phyloP scores from a whole-genome alignment of 495 filamentous ascomycete genomes.

The Emericellopsis terricola region DNA sequence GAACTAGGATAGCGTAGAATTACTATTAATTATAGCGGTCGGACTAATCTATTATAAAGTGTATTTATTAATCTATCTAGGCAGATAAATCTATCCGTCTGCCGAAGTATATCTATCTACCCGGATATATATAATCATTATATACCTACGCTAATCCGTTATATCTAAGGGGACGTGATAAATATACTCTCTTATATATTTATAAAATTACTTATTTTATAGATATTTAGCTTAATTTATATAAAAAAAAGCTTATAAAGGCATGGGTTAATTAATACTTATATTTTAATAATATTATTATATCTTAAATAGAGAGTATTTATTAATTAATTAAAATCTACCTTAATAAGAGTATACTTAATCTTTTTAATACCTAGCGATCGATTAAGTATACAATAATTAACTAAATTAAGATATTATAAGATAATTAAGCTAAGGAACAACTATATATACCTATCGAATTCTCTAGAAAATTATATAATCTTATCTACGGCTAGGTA shows the following conservation, averaged over 20 bases:
- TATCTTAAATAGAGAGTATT: no score
- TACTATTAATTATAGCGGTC: no score
- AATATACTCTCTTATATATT: not conserved
- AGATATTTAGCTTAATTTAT: not conserved
- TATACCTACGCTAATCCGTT: not conserved
- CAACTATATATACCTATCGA: not conserved
- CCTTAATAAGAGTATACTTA: no score
- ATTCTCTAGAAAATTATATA: not conserved
- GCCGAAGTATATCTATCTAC: not conserved
- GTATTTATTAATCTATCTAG: no score
- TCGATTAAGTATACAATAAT: no score
- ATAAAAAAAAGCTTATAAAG: not conserved
- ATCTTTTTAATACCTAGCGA: no score
- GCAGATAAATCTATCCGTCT: not conserved
- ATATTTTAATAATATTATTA: not conserved
- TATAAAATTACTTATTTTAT: not conserved
- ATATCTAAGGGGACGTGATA: not conserved
- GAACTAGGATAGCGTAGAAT: no score
- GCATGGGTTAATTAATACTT: not conserved
- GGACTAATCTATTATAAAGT: not conserved
- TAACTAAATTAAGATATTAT: no score
- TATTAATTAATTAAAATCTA: no score
- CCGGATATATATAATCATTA: not conserved
- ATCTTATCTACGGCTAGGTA: not conserved
- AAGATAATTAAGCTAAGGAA: not conserved